Percentiles rank a stretch among this genome's conserved stretches.
phyloP scores from a whole-genome alignment of 441 rosid genomes.

The Pelargonium myrrhifolium region DNA sequence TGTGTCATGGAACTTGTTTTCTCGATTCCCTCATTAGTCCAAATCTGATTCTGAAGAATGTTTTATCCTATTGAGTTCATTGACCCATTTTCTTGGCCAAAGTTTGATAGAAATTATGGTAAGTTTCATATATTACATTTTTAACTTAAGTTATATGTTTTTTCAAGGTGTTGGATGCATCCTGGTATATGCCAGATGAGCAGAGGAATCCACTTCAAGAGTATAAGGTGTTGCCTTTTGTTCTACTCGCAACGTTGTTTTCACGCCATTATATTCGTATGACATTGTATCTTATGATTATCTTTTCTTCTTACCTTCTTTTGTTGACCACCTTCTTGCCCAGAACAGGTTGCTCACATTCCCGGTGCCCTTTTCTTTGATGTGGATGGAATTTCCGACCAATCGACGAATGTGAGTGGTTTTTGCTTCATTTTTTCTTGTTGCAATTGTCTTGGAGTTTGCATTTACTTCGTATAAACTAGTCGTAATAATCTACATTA shows the following conservation, averaged over 20 bases:
- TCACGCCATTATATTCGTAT: neutral
- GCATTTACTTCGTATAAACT: neutral
- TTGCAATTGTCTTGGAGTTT: neutral
- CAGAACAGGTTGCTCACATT: conserved; percentile 26
- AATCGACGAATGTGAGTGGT: conserved; percentile 19
- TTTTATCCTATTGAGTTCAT: neutral
- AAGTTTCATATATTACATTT: neutral
- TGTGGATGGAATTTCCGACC: conserved; percentile 28
- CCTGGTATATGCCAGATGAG: conserved; percentile 9
- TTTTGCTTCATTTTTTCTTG: neutral
- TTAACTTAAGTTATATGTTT: neutral
- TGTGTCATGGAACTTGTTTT: neutral
- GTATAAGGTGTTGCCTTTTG: conserved; percentile 17
- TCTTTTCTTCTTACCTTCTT: neutral
- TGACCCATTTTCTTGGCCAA: neutral
- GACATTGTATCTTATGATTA: neutral
- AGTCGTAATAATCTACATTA: neutral
- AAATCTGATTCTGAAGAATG: neutral
- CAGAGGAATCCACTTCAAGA: conserved; percentile 21
- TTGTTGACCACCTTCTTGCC: neutral
- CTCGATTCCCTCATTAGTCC: neutral
- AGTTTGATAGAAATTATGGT: neutral
- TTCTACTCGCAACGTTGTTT: neutral
- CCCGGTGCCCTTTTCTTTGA: conserved; percentile 26
- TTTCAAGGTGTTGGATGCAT: conserved; percentile 7